Base-by-base conservation (phyloP, 352 stramenopile species). In the Phytophthora capsici region DNA sequence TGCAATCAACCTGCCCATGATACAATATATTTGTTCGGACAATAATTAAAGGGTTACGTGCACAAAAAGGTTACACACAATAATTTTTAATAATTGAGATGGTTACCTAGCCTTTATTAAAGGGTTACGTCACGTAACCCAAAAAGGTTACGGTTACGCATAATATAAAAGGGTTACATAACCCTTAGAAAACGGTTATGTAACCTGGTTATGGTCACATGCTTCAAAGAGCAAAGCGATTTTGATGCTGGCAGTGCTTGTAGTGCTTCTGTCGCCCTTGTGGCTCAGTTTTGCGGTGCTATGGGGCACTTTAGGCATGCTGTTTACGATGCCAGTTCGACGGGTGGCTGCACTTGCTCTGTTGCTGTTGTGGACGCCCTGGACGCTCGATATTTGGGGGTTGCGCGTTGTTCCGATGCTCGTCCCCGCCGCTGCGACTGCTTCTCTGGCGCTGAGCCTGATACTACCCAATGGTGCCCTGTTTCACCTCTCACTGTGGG, bases 1-100 rank as follows among this genome's bases (percentile, higher is more conserved):
- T 44, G 16, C 52, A 37, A 78, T 37, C 37, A 78, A 14, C 38
- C 62, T 70, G 28, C 20, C 40, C 61, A 77, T 77, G n/a, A 28
- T 32, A 14, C 0, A 51, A 37, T 7, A 6, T n/a, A 34, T 17
- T 28, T 41, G 4, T 34, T 13, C 9, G 3, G 4, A 34, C 8
- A 34, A 34, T 32, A 12, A 14, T 34, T 30, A 7, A 8, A 7
- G n/a, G n/a, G n/a, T n/a, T n/a, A n/a, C n/a, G n/a, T n/a, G n/a
- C n/a, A n/a, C n/a, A n/a, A n/a, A n/a, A n/a, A n/a, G n/a, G n/a
- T n/a, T n/a, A n/a, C n/a, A n/a, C n/a, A n/a, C n/a, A n/a, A n/a
- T n/a, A n/a, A n/a, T n/a, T n/a, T n/a, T n/a, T n/a, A n/a, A n/a
- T 30, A 30, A 30, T 30, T 30, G 26, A 10, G 26, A 30, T 6